These are phyloP conservation scores for Ilyonectria mors-panacis DNA, from an alignment of 2,329 filamentous ascomycete species.

Conservation along the genomic window DNA sequence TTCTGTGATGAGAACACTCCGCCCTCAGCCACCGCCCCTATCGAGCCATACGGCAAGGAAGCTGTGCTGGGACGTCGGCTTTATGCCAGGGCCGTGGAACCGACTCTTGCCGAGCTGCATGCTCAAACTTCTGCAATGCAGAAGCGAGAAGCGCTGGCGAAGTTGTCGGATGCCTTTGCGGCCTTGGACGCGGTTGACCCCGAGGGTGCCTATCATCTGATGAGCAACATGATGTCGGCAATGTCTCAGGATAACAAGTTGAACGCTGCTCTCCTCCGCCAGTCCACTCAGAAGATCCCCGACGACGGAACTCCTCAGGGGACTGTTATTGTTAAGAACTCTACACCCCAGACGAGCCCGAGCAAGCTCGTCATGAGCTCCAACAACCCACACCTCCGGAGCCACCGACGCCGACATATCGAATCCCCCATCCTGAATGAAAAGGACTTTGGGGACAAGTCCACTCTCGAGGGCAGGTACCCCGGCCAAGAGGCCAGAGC, in stretches of 20 bases:
- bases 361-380: conserved; percentile 83
- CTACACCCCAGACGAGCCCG: conserved; percentile 61
- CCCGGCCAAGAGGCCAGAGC: conserved; percentile 69
- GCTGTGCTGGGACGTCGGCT: conserved; percentile 84
- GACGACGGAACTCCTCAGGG: conserved; percentile 65
- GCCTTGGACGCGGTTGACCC: conserved; percentile 89
- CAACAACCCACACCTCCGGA: conserved; percentile 88
- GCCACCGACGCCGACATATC: conserved; percentile 78
- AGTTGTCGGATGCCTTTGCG: conserved; percentile 88
- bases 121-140: conserved; percentile 78
- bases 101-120: conserved; percentile 86
- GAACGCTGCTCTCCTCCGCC: conserved; percentile 61
- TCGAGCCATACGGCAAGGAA: conserved; percentile 81
- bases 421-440: conserved; percentile 59
- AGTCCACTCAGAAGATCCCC: conserved; percentile 58
- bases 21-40: conserved; percentile 60
- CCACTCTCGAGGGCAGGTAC: conserved; percentile 66
- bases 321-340: conserved; percentile 72
- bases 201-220: conserved; percentile 88
- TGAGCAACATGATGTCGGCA: conserved; percentile 83
- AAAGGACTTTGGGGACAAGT: conserved; percentile 64
- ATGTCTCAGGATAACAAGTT: conserved; percentile 80
- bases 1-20: conserved; percentile 76
- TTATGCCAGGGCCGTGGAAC: conserved; percentile 86
- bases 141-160: conserved; percentile 87